phyloP scores from a whole-genome alignment of 176 grass and related monocot genomes.

The Microstegium vimineum region DNA sequence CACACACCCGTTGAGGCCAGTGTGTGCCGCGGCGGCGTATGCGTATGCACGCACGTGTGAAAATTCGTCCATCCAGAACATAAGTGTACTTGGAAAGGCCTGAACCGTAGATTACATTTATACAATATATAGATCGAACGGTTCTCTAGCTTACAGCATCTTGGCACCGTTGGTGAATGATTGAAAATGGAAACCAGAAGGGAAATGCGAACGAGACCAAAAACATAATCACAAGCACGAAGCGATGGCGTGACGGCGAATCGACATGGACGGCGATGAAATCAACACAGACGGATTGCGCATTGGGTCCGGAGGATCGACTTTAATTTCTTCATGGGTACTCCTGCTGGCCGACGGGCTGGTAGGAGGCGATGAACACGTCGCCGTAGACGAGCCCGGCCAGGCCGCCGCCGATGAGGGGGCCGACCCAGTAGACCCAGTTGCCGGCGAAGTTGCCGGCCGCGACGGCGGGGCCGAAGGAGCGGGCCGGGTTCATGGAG shows the following conservation, averaged over 20 bases:
- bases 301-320: background rate
- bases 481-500: constrained; percentile 91
- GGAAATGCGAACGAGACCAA: constrained; percentile 4
- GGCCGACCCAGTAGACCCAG: constrained; percentile 96
- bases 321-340: constrained; percentile 32
- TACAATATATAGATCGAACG: background rate
- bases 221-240: background rate
- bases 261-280: background rate
- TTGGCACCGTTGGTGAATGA: background rate
- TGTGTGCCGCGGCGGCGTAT: background rate
- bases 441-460: constrained; percentile 79
- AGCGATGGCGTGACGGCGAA: background rate
- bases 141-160: background rate
- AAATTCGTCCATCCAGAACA: background rate
- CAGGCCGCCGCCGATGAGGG: constrained; percentile 72
- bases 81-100: background rate
- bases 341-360: constrained; percentile 50
- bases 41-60: background rate
- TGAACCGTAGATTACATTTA: background rate
- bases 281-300: background rate
- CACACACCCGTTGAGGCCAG: background rate
- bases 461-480: constrained; percentile 70
- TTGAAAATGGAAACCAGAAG: background rate
- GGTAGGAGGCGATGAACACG: constrained; percentile 77
- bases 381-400: constrained; percentile 74